These are phyloP conservation scores for Colletotrichum tabaci DNA, from an alignment of 2,329 filamentous ascomycete genomes.

Conservation along the genomic window DNA sequence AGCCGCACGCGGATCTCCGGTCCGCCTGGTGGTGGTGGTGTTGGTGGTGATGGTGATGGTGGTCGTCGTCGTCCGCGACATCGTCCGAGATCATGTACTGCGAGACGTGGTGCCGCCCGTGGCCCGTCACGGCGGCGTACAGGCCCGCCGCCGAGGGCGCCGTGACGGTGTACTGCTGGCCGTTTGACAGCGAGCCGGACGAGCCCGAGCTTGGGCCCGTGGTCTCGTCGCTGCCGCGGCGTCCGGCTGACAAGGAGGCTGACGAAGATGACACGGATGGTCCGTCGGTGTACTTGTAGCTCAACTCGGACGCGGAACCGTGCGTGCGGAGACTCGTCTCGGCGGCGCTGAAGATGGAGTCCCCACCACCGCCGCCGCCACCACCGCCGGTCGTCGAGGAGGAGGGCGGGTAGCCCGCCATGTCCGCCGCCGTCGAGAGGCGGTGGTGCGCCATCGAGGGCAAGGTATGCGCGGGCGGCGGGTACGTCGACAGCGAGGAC, in stretches of 20 bases:
- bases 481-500: constrained; percentile 31
- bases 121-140: constrained; percentile 24
- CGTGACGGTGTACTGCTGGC: constrained; percentile 38
- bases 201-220: constrained; percentile 15
- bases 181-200: constrained; percentile 29
- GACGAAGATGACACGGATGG: constrained; percentile 13
- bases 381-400: constrained; percentile 9
- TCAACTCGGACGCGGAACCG: constrained; percentile 36
- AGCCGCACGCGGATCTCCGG: constrained; percentile 10
- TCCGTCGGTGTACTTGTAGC: constrained; percentile 42
- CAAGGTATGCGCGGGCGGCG: constrained; percentile 26
- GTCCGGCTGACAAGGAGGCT: not conserved
- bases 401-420: constrained; percentile 35
- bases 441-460: constrained; percentile 37
- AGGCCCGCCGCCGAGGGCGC: constrained; percentile 24
- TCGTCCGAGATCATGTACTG: constrained; percentile 34
- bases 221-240: constrained; percentile 35
- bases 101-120: constrained; percentile 16
- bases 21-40: constrained; percentile 24
- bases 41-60: constrained; percentile 3
- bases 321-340: constrained; percentile 39
- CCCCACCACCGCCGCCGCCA: constrained; percentile 21
- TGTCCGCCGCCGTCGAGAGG: constrained; percentile 19
- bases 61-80: not conserved
- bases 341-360: constrained; percentile 41